Evolutionary conservation across 768 basidiomycete genomes (phyloP).

Genomic region (Tricholomella constricta): DNA sequence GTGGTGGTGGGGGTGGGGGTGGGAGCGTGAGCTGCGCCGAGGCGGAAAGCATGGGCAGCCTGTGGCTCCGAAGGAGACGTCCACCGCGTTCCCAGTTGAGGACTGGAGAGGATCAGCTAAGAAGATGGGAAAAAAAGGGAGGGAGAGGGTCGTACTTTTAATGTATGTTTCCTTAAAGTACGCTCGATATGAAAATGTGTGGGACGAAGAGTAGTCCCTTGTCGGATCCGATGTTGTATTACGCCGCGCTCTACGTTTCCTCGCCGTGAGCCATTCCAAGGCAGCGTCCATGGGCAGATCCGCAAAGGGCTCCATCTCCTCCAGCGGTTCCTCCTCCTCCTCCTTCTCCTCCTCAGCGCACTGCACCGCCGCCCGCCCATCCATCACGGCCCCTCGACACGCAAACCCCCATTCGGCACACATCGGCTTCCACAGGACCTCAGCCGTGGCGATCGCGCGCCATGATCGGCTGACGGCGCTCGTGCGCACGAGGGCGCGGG

Average conservation of each 20-base stretch:
- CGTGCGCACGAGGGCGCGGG: constrained; percentile 67
- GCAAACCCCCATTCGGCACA: constrained; percentile 58
- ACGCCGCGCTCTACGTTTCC: constrained; percentile 17
- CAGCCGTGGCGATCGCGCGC: constrained; percentile 69
- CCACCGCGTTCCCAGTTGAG: constrained; percentile 83
- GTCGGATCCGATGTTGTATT: constrained; percentile 5
- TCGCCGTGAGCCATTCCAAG: constrained; percentile 38
- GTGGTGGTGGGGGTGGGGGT: too few relatives aligned
- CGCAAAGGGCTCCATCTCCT: constrained; percentile 35
- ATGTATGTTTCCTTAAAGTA: constrained; percentile 76
- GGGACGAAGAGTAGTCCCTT: constrained; percentile 1
- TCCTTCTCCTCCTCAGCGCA: constrained; percentile 10
- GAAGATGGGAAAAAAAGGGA: constrained; percentile 1
- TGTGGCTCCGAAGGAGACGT: constrained; percentile 52
- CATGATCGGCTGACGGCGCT: constrained; percentile 72
- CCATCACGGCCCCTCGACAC: not conserved
- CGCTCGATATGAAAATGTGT: constrained; percentile 57
- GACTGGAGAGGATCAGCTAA: constrained; percentile 42
- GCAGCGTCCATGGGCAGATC: constrained; percentile 41
- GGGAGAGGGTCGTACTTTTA: constrained; percentile 52
- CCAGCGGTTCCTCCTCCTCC: constrained; percentile 35
- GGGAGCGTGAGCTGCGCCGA: not conserved
- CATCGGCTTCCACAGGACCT: constrained; percentile 80
- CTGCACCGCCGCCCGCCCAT: not conserved
- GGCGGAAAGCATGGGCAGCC: constrained; percentile 6